These are phyloP conservation scores for Schizothecium vesticola DNA, from an alignment of 495 filamentous ascomycete genomes.

Conservation along the genomic window DNA sequence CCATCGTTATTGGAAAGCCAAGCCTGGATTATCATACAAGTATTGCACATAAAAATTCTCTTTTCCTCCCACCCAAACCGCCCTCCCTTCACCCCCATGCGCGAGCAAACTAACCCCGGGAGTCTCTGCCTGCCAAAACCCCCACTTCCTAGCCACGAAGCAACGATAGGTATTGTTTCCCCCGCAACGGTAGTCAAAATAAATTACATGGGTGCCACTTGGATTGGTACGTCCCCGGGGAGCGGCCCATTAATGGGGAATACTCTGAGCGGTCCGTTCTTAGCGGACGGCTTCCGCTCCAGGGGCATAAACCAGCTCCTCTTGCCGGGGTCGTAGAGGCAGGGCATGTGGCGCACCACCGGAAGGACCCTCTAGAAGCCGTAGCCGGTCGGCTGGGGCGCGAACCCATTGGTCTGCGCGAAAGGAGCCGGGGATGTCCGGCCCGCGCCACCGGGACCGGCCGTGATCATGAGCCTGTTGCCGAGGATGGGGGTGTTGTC, in stretches of 20 bases:
- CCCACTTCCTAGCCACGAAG: neutral
- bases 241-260: neutral
- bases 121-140: neutral
- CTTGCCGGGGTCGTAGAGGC: conserved; percentile 20
- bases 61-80: neutral
- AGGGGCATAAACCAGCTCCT: conserved; percentile 20
- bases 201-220: neutral
- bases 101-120: neutral
- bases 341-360: conserved; percentile 20
- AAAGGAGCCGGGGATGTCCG: conserved; percentile 57
- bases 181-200: neutral
- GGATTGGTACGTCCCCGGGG: neutral
- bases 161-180: neutral
- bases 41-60: conserved; percentile 7
- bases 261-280: neutral
- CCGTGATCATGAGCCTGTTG: conserved; percentile 95
- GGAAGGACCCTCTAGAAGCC: conserved; percentile 36
- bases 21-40: conserved; percentile 16
- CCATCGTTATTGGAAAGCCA: neutral
- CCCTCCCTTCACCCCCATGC: neutral
- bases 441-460: conserved; percentile 59
- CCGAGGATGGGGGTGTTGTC: conserved; percentile 91
- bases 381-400: conserved; percentile 73
- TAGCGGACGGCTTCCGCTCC: neutral
- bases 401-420: conserved; percentile 71